Base-by-base conservation (phyloP, 1,139 yeast species). In the Kodamaea sp. region DNA sequence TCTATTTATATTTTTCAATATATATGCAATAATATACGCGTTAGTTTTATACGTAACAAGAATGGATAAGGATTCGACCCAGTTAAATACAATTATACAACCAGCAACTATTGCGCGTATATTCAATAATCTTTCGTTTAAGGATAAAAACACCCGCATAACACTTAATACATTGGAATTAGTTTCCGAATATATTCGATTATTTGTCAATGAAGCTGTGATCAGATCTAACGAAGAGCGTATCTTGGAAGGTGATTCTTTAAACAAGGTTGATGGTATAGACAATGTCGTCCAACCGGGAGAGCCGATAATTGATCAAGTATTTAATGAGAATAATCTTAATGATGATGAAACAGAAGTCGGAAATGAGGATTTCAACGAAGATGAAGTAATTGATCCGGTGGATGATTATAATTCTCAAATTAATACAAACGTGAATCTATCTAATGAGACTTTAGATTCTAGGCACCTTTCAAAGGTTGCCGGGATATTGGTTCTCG, bases 141-240 rank as follows among this genome's bases (percentile, higher is more conserved):
- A 68, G 37, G 58, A 71, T 35, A 62, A 60, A 0, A 60, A 66
- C 24, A 79, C 84, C 0, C 57, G 74, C 24, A 73, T 81, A 33
- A 67, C 80, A 1, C 63, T 70, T 25, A 72, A 69, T 27, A 67
- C 84, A 0, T 54, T 81, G 4, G 69, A 70, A 23, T 58, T 76
- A 28, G 66, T 80, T 1, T 63, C 79, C 1, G 82, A 78, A 48
- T 83, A 83, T 49, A 66, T 81, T 32, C 67, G 75, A 34, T 58
- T 81, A 46, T 82, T 82, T 51, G 70, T 83, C 9, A 68, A 75
- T 40, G 89, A 83, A 57, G 87, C 88, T 0, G 70, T 81, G 2
- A 53, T 75, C 9, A 55, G 90, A 44, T 73, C 89, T 2, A 73
- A 80, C 41, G 85, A 81, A 44, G 75, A 66, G 43, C 50, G 80